Conservation (phyloP, 1,284 basidiomycete species). For the Vanrija pseudolonga region DNA sequence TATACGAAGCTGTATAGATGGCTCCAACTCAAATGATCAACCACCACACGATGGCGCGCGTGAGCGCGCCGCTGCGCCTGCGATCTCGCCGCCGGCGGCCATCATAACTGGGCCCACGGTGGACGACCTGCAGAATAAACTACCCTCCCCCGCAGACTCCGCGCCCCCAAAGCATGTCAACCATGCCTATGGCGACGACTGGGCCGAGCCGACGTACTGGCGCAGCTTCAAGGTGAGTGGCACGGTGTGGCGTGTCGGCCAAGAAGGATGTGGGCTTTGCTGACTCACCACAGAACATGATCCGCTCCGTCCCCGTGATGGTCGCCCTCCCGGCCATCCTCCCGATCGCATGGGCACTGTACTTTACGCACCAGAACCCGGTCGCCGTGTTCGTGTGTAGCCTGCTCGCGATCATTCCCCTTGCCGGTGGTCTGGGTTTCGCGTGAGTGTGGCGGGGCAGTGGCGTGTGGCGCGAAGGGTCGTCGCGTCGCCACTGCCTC, state of each 20-base stretch:
- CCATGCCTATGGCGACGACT: background rate
- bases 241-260: no score
- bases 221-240: constrained; percentile 11
- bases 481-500: background rate
- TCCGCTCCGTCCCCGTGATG: constrained; percentile 30
- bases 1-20: constrained; percentile 17
- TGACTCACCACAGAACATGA: constrained; percentile 28
- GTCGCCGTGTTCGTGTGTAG: constrained; percentile 67
- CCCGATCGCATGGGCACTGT: constrained; percentile 64
- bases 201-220: constrained; percentile 8
- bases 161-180: background rate
- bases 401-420: constrained; percentile 54
- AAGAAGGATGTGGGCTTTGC: no score
- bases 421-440: constrained; percentile 52
- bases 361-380: constrained; percentile 59
- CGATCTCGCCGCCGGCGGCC: background rate
- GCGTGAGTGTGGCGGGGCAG: constrained; percentile 26
- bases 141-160: background rate
- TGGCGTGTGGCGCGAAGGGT: background rate
- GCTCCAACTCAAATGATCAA: background rate
- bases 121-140: no score
- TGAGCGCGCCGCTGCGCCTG: background rate
- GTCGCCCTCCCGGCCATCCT: constrained; percentile 52
- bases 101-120: no score
- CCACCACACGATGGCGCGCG: background rate